Base-by-base conservation (phyloP, 1,139 yeast species). In the Pichia sp. region DNA sequence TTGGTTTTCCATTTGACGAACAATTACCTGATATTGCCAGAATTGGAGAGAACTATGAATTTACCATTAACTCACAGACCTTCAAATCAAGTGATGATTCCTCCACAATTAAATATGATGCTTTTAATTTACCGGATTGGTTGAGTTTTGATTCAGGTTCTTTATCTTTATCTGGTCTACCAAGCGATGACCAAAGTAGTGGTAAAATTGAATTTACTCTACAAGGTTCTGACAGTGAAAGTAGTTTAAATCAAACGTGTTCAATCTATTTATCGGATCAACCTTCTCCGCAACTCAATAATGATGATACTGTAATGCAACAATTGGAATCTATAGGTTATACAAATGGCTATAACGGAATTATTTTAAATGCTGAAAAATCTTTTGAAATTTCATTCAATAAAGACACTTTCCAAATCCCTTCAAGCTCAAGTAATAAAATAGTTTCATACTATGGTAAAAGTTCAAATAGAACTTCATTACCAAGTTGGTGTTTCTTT, bases 1-100 rank as follows among this genome's bases (percentile, higher is more conserved):
- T 80, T 51, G 89, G 90, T 40, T 90, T 85, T 70, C 94, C 97
- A 8, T 77, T 92, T 60, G 68, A 76, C 55, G 80, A 82, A 61
- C 98, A 92, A 66, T 73, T 81, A 36, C 97, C 97, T 18, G 84
- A 89, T 35, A 86, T 92, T 13, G 97, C 96, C 5, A 74, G 95
- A 50, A 77, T 79, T 18, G 78, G 79, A 54, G 70, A 78, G 55
- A 60, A 65, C 1, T 92, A 84, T 67, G 56, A 69, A n/a, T 92
- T 87, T 66, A 75, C 81, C 40, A 68, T 92, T 48, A 82, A 90
- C 45, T 70, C 75, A 50, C 79, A 82, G 56, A 90, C 98, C 4
- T 89, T 78, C 64, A 72, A 75, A 53, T 75, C 86, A 4, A 63
- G 73, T 36, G 40, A 39, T 29, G 65, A 67, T 24, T 61, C 60